phyloP scores from a whole-genome alignment of 345 rosid species.

The Arabis alpina region DNA sequence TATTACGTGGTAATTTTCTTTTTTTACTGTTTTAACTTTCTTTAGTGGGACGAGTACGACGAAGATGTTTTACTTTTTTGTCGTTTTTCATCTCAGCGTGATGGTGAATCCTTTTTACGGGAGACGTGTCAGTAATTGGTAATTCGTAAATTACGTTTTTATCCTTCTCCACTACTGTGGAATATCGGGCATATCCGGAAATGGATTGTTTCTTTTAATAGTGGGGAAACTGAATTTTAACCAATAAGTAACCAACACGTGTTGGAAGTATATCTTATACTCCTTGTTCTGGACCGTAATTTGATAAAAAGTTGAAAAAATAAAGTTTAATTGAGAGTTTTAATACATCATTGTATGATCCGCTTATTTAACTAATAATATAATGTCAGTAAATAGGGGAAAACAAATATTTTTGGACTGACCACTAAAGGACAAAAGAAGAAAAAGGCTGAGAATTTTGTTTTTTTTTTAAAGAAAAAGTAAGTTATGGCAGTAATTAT shows the following conservation, averaged over 20 bases:
- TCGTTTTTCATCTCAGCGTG: conserved; percentile 31
- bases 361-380: conserved; percentile 14
- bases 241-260: conserved; percentile 4
- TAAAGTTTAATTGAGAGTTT: background rate
- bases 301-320: too few species aligned
- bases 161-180: conserved; percentile 43
- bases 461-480: conserved; percentile 20
- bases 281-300: conserved; percentile 6
- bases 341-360: conserved; percentile 23
- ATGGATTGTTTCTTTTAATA: conserved; percentile 19
- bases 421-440: conserved; percentile 40
- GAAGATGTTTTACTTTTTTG: conserved; percentile 5
- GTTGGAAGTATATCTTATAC: conserved; percentile 14
- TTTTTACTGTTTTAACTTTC: conserved; percentile 25
- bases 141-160: background rate
- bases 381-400: conserved; percentile 34
- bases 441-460: conserved; percentile 14
- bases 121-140: conserved; percentile 43
- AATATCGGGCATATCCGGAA: conserved; percentile 36
- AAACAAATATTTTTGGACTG: conserved; percentile 26
- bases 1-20: conserved; percentile 3
- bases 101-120: conserved; percentile 41
- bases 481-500: conserved; percentile 40
- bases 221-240: conserved; percentile 7
- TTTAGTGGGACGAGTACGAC: conserved; percentile 23